Evolutionary conservation across 768 basidiomycete genomes (phyloP), one percentile per base, ranked within the genome.

Genomic region (Astraeus odoratus): DNA sequence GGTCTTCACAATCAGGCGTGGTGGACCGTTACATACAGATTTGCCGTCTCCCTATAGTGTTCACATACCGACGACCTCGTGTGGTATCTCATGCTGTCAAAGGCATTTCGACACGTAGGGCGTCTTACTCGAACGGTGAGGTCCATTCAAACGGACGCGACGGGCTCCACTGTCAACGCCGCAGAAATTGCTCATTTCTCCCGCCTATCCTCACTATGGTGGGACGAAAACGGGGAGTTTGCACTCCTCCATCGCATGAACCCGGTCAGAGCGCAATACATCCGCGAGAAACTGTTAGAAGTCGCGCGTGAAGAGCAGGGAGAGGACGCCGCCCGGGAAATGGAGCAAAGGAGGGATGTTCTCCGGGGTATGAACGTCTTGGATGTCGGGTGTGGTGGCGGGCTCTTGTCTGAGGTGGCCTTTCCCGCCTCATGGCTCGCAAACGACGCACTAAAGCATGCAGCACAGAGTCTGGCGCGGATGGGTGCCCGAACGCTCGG

Each of bases 301-400:
- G 67, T 73, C 13, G 67, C 68, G n/a, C 70, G 70, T 12, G 85
- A 86, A 33, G 77, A 79, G 37, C 58, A 67, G 3, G 64, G 66
- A 22, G 66, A 71, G 3, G 59, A 68, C 7, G 42, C 29, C 4
- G 57, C 57, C 19, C 44, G 47, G 19, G 61, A 63, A 44, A 67
- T 48, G 57, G 66, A 42, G 39, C 57, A 46, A 30, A 55, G 55
- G 23, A 49, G 51, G 51, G 66, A 54, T 5, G 65, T 70, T 7
- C 67, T 99, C 23, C 61, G 65, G 3, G 90, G 84, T 0, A 66
- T 84, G 58, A 76, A 84, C 47, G 80, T 87, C 12, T 68, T 97
- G 42, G 94, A 97, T 59, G 83, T 97, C 2, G 96, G 96, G 0
- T 98, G 96, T 60, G 96, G 96, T 6, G 96, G 96, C 0, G 96